Percentiles rank a stretch among this genome's conserved stretches.
Conservation (phyloP, 306 rosid species). For the Erythrophleum fordii region DNA sequence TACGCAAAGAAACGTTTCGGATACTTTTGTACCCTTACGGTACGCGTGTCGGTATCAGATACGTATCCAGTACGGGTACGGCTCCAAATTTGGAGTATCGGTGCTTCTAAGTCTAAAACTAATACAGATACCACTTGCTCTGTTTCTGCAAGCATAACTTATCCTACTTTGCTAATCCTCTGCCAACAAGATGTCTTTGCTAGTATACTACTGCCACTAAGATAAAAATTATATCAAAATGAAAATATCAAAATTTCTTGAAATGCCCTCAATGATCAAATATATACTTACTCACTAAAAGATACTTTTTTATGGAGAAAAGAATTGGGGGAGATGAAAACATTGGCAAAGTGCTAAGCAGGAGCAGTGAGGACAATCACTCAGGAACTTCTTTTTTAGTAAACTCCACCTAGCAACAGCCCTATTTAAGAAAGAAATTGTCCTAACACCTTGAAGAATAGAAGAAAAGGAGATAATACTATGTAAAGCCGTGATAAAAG, state of each 20-base stretch:
- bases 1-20: too few relatives aligned
- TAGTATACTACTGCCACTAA: too few relatives aligned
- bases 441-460: background rate
- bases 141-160: background rate
- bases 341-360: background rate
- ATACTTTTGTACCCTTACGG: too few relatives aligned
- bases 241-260: background rate
- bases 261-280: background rate
- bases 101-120: too few relatives aligned
- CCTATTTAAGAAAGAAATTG: too few relatives aligned
- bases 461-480: background rate
- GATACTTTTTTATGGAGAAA: background rate
- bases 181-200: background rate
- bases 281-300: background rate
- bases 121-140: background rate
- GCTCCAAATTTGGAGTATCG: too few relatives aligned
- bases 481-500: background rate
- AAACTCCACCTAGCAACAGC: background rate
- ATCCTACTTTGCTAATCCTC: background rate
- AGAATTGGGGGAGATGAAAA: background rate
- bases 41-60: too few relatives aligned
- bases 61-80: too few relatives aligned
- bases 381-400: too few relatives aligned
- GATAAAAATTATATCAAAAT: background rate
- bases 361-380: too few relatives aligned